A percentile compares a stretch with the other conserved stretches of the same genome.
Conservation (phyloP, 2,329 filamentous ascomycete species). For the Stagonosporopsis chrysanthemi region DNA sequence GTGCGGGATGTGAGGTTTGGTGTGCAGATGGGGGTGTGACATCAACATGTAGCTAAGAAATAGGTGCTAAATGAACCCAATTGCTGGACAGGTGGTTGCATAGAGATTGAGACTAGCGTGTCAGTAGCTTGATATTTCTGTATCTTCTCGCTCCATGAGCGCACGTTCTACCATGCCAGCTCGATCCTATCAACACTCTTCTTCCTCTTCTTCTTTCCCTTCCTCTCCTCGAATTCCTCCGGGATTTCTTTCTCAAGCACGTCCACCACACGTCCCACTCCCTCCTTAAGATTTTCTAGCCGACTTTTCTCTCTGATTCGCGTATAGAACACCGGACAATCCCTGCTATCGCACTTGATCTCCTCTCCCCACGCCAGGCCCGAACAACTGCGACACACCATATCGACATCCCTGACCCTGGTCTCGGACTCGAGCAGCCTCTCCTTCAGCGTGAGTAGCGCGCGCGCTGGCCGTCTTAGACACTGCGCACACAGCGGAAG, state of each 20-base stretch:
- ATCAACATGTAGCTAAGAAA: too few species aligned
- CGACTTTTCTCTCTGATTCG: slow-evolving; percentile 65
- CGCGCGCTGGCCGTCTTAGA: slow-evolving; percentile 60
- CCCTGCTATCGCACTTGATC: slow-evolving; percentile 86
- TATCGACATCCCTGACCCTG: slow-evolving; percentile 68
- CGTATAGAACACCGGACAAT: slow-evolving; percentile 92
- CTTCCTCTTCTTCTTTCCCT: background rate
- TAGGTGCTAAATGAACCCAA: too few species aligned
- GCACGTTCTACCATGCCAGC: background rate
- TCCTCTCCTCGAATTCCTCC: background rate
- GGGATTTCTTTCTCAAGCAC: slow-evolving; percentile 32
- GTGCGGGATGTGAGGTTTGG: too few species aligned
- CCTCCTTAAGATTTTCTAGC: slow-evolving; percentile 32
- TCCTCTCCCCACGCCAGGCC: slow-evolving; percentile 75
- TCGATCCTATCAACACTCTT: background rate
- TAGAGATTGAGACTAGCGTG: background rate
- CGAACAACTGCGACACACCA: slow-evolving; percentile 82
- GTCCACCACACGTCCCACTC: slow-evolving; percentile 36
- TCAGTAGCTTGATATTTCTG: background rate
- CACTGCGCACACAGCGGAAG: slow-evolving; percentile 68
- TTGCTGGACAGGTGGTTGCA: too few species aligned
- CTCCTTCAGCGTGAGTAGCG: slow-evolving; percentile 69
- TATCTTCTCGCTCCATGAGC: background rate
- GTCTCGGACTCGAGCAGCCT: slow-evolving; percentile 70
- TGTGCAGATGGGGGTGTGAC: too few species aligned